phyloP scores from a whole-genome alignment of 2,329 filamentous ascomycete genomes.

The Colletotrichum simmondsii region DNA sequence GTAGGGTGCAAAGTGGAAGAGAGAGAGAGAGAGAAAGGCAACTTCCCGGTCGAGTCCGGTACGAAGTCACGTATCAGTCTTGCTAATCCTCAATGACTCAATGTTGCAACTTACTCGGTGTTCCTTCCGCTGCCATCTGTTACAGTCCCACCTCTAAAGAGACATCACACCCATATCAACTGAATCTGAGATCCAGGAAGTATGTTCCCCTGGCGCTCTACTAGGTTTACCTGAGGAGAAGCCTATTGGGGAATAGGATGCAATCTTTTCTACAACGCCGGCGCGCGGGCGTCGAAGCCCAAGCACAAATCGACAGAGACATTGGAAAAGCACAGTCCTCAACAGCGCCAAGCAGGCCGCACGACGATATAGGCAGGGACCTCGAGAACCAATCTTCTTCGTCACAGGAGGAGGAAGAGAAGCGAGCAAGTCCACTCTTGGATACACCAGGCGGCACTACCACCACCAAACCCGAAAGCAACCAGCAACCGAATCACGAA shows the following conservation, averaged over 20 bases:
- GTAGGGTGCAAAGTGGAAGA: background rate
- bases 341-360: background rate
- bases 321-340: background rate
- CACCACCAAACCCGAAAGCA: background rate
- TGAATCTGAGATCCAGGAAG: background rate
- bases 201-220: background rate
- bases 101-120: background rate
- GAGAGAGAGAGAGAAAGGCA: background rate
- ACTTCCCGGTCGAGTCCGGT: no score
- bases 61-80: constrained; percentile 6
- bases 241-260: background rate
- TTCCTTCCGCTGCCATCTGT: background rate
- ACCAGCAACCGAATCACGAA: background rate
- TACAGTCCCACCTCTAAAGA: background rate
- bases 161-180: background rate
- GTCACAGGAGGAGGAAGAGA: background rate
- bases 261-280: constrained; percentile 22
- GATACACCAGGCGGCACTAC: background rate
- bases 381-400: background rate
- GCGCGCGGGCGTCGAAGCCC: constrained; percentile 17
- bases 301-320: constrained; percentile 27
- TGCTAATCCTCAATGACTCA: background rate
- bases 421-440: background rate
- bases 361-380: background rate
- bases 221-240: background rate